Evolutionary conservation across 345 rosid species (phyloP).

Genomic region (Erysimum cheiranthoides): DNA sequence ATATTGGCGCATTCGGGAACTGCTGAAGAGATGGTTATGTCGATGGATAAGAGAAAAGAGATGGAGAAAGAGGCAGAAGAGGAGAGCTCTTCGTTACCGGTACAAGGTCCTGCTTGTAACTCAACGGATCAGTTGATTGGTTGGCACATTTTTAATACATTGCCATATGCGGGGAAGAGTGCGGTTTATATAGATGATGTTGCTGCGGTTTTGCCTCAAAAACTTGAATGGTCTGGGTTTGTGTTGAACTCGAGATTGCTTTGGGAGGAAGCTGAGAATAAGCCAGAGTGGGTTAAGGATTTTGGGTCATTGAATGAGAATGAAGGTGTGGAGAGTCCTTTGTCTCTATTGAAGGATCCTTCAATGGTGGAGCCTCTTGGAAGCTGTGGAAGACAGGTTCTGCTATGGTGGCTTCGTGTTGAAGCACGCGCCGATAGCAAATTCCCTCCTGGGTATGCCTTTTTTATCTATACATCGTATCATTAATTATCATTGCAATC

Average conservation of each 20-base stretch:
- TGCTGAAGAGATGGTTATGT: slow-evolving; percentile 54
- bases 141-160: slow-evolving; percentile 83
- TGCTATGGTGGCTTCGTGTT: slow-evolving; percentile 99
- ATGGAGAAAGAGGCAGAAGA: slow-evolving; percentile 33
- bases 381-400: slow-evolving; percentile 86
- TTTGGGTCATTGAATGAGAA: slow-evolving; percentile 52
- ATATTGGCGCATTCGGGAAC: slow-evolving; percentile 69
- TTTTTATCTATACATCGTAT: background rate
- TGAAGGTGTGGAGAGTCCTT: slow-evolving; percentile 72
- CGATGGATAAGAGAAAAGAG: slow-evolving; percentile 42
- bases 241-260: slow-evolving; percentile 88
- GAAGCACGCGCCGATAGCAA: slow-evolving; percentile 99
- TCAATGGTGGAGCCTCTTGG: slow-evolving; percentile 92
- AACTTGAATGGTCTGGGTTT: slow-evolving; percentile 97
- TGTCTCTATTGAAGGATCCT: slow-evolving; percentile 71
- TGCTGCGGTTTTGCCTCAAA: slow-evolving; percentile 81
- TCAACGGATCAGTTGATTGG: slow-evolving; percentile 68
- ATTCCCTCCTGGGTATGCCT: slow-evolving; percentile 83
- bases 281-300: slow-evolving; percentile 85
- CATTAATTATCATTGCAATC: slow-evolving; percentile 6
- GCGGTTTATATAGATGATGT: slow-evolving; percentile 81
- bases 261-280: slow-evolving; percentile 76
- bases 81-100: slow-evolving; percentile 58
- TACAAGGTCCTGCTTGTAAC: slow-evolving; percentile 98
- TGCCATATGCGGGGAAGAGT: slow-evolving; percentile 65